phyloP scores from a whole-genome alignment of 2,329 filamentous ascomycete species.

The Podosphaera leucotricha region DNA sequence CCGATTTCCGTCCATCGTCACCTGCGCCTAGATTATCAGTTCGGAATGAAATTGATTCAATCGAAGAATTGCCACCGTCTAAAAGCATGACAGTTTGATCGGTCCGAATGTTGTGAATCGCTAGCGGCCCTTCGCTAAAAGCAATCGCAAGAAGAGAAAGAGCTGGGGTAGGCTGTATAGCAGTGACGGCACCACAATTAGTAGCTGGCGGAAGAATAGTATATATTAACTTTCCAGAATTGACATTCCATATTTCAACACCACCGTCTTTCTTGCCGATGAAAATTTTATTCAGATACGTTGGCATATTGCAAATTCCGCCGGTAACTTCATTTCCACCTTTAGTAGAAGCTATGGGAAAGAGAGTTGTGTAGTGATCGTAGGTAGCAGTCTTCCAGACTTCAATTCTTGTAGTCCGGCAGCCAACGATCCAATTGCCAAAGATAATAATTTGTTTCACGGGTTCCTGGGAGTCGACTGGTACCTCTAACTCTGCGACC shows the following conservation, averaged over 20 bases:
- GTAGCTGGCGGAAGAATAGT: conserved; percentile 58
- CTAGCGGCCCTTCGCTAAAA: conserved; percentile 54
- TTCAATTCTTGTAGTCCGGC: conserved; percentile 51
- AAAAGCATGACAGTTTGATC: conserved; percentile 52
- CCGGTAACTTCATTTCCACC: conserved; percentile 49
- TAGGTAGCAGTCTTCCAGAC: conserved; percentile 68
- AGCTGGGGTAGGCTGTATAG: conserved; percentile 61
- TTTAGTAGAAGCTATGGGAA: conserved; percentile 28
- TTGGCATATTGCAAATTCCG: conserved; percentile 69
- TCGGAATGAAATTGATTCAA: conserved; percentile 73
- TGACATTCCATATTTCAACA: conserved; percentile 95
- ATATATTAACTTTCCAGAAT: conserved; percentile 74
- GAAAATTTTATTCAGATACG: conserved; percentile 88
- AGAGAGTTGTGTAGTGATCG: conserved; percentile 76
- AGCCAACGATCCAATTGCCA: conserved; percentile 76
- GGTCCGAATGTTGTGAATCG: conserved; percentile 59
- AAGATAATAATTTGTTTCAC: conserved; percentile 61
- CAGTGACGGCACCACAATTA: conserved; percentile 60
- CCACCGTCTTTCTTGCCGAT: conserved; percentile 69
- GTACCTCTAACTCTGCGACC: conserved; percentile 48
- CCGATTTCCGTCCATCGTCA: conserved; percentile 59
- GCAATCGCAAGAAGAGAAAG: conserved; percentile 73
- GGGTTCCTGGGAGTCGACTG: conserved; percentile 40
- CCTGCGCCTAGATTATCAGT: conserved; percentile 76
- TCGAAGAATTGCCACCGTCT: conserved; percentile 39